Evolutionary conservation across 371 early-diverging fungal genomes (phyloP).

Genomic region (Dinochytrium kinnereticum): DNA sequence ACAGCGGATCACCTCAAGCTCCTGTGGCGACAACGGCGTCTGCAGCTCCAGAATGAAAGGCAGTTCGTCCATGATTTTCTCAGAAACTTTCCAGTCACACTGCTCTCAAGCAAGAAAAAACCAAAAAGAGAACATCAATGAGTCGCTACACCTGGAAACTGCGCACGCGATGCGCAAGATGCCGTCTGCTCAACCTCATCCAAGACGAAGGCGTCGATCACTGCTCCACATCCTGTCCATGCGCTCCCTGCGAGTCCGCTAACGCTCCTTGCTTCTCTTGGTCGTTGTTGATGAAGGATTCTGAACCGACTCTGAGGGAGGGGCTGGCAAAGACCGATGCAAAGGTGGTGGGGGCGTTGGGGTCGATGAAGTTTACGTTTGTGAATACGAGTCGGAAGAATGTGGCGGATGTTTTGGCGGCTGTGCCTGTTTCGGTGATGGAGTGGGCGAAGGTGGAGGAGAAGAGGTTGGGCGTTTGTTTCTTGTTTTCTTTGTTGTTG

Average conservation of each 20-base stretch:
- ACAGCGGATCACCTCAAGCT: slow-evolving; percentile 24
- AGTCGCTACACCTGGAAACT: background rate
- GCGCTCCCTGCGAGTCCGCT: background rate
- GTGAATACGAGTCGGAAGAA: too few species aligned
- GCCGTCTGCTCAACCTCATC: background rate
- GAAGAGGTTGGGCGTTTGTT: too few species aligned
- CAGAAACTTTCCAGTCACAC: background rate
- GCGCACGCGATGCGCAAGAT: background rate
- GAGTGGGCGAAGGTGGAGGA: too few species aligned
- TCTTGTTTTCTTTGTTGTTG: too few species aligned
- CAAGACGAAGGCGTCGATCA: slow-evolving; percentile 1
- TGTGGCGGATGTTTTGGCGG: too few species aligned
- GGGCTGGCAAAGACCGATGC: background rate
- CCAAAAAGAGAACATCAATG: background rate
- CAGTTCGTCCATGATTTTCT: slow-evolving; percentile 5
- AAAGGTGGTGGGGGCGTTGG: too few species aligned
- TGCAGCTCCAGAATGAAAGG: slow-evolving; percentile 28
- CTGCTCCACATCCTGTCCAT: background rate
- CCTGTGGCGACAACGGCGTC: slow-evolving; percentile 10
- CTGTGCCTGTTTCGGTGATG: too few species aligned
- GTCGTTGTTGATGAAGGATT: background rate
- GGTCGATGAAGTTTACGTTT: too few species aligned
- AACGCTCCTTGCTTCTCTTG: background rate
- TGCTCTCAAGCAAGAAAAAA: background rate
- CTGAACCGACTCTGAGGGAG: background rate